Percentiles rank a stretch among this genome's conserved stretches.
These are phyloP conservation scores for Kwoniella europaea DNA, from an alignment of 768 basidiomycete genomes.

Conservation along the genomic window DNA sequence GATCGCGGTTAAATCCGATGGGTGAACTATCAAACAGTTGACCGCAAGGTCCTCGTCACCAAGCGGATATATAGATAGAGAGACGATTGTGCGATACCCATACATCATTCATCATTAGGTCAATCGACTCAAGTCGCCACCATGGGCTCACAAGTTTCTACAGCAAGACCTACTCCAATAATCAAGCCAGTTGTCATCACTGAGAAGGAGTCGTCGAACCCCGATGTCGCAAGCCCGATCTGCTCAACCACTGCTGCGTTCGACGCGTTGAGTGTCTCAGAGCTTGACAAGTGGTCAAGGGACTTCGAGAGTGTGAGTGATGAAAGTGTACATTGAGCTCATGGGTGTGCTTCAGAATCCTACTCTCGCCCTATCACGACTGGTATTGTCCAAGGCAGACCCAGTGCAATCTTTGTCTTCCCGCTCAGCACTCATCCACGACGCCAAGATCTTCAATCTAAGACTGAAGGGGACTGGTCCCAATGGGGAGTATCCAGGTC, in stretches of 20 bases:
- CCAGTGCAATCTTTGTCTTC: constrained; percentile 50
- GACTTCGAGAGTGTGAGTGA: constrained; percentile 44
- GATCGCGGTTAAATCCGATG: constrained; percentile 7
- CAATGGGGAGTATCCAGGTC: constrained; percentile 74
- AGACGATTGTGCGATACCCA: no score
- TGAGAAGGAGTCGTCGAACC: constrained; percentile 2
- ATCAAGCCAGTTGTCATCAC: background rate
- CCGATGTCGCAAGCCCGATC: background rate
- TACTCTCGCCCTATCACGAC: constrained; percentile 46
- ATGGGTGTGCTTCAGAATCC: constrained; percentile 31
- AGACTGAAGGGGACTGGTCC: constrained; percentile 61
- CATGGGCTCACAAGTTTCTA: constrained; percentile 16
- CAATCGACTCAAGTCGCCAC: background rate
- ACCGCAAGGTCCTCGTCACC: background rate
- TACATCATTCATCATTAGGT: no score
- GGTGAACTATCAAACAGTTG: background rate
- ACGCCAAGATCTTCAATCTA: constrained; percentile 72
- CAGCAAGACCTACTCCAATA: background rate
- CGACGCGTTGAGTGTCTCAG: constrained; percentile 29
- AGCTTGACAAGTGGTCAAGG: constrained; percentile 44
- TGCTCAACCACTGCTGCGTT: background rate
- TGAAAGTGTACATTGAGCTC: constrained; percentile 7
- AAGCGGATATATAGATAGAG: background rate
- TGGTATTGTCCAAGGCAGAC: constrained; percentile 54
- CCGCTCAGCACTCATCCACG: constrained; percentile 38